These are phyloP conservation scores for Symbiodinium natans DNA, from an alignment of 73 alveolate genomes.

Conservation along the genomic window DNA sequence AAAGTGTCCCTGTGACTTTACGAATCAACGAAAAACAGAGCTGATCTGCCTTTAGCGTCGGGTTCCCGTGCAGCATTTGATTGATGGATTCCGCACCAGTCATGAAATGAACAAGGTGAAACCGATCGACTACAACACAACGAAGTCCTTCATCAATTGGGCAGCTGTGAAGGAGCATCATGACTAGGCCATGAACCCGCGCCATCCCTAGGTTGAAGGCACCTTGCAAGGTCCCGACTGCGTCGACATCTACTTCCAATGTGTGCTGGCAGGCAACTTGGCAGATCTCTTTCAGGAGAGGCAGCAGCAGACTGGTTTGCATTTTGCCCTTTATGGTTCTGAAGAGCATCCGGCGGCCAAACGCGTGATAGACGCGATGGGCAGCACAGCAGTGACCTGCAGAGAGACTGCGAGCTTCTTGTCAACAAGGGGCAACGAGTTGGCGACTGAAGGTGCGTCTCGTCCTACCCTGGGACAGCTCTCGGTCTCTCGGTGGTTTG, in stretches of 20 bases:
- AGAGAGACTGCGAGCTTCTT: slow-evolving; percentile 9
- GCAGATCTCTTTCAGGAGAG: slow-evolving; percentile 54
- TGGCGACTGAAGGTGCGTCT: slow-evolving; percentile 61
- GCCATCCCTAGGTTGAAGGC: slow-evolving; percentile 73
- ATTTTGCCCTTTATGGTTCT: slow-evolving; percentile 41
- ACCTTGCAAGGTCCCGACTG: slow-evolving; percentile 89
- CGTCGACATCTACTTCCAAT: slow-evolving; percentile 74
- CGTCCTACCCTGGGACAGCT: slow-evolving; percentile 66
- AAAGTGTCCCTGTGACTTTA: too few relatives aligned
- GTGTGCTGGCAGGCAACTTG: slow-evolving; percentile 74
- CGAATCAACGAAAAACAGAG: too few relatives aligned
- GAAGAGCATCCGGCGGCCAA: slow-evolving; percentile 57
- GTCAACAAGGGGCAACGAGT: not conserved
- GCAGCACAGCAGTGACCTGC: slow-evolving; percentile 63
- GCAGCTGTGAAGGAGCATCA: slow-evolving; percentile 31
- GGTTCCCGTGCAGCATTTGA: slow-evolving; percentile 66
- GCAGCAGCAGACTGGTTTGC: slow-evolving; percentile 26
- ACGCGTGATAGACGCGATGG: slow-evolving; percentile 53
- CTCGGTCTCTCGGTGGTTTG: slow-evolving; percentile 15
- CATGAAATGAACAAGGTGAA: slow-evolving; percentile 58
- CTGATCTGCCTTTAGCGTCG: too few relatives aligned
- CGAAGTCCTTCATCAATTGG: slow-evolving; percentile 66
- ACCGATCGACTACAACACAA: slow-evolving; percentile 31
- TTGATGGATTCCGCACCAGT: slow-evolving; percentile 60
- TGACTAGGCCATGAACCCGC: slow-evolving; percentile 60